A percentile compares a stretch with the other conserved stretches of the same genome.
These are phyloP conservation scores for Pseudozyma thailandica DNA, from an alignment of 1,284 basidiomycete species.

Conservation along the genomic window DNA sequence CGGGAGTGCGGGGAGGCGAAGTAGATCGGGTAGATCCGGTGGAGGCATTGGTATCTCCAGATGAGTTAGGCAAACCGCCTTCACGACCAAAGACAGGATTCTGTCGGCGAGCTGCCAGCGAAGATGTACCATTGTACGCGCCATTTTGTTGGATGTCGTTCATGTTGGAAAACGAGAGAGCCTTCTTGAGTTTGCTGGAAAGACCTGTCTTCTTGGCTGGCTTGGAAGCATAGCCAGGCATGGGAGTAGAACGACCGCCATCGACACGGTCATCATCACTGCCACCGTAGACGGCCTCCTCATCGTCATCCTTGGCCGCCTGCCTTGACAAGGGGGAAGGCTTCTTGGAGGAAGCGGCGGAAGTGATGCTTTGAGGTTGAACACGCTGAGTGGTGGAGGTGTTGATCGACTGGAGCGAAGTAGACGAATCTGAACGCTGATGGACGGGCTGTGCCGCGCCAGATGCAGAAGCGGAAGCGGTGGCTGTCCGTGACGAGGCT, in stretches of 20 bases:
- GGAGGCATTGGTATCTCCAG: conserved; percentile 57
- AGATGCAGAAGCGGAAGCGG: conserved; percentile 6
- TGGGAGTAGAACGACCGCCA: conserved; percentile 51
- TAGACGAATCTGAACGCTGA: conserved; percentile 33
- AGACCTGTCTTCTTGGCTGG: conserved; percentile 55
- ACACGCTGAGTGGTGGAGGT: conserved; percentile 22
- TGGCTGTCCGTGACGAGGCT: conserved; percentile 23
- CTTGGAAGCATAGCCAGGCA: conserved; percentile 49
- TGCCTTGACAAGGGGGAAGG: conserved; percentile 60
- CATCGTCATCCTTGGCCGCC: conserved; percentile 51
- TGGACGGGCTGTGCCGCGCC: conserved; percentile 11
- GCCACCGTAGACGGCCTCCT: conserved; percentile 53
- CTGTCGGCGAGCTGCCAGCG: conserved; percentile 7
- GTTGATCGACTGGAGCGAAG: conserved; percentile 36
- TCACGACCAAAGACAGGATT: conserved; percentile 23
- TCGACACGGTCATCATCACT: conserved; percentile 57
- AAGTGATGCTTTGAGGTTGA: conserved; percentile 14
- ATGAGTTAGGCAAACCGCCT: conserved; percentile 48
- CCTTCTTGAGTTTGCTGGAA: conserved; percentile 60
- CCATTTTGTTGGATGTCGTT: conserved; percentile 44
- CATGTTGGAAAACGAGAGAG: conserved; percentile 59
- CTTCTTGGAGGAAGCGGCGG: conserved; percentile 40
- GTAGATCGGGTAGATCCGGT: conserved; percentile 60
- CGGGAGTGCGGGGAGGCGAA: conserved; percentile 58
- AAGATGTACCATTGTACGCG: conserved; percentile 6